phyloP scores from a whole-genome alignment of 306 rosid species.

The Dalbergia oliveri region DNA sequence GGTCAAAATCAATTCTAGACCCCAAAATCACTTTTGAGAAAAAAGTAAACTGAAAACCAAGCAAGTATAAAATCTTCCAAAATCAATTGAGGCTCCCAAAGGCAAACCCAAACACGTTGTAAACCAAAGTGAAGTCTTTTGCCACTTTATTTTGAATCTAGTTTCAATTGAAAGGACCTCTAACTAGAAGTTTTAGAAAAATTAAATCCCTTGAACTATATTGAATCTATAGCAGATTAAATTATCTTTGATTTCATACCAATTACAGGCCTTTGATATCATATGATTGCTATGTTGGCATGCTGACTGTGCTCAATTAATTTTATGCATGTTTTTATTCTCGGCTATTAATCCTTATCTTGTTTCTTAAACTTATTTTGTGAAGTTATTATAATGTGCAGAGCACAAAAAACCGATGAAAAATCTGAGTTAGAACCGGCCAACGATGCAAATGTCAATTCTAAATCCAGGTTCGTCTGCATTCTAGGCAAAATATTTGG shows the following conservation, averaged over 20 bases:
- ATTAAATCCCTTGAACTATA: background rate
- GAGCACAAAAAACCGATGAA: conserved; percentile 49
- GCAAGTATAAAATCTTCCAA: too few relatives aligned
- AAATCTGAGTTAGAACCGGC: conserved; percentile 40
- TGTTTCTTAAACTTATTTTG: conserved; percentile 32
- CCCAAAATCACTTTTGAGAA: background rate
- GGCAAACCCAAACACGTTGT: too few relatives aligned
- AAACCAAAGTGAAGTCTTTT: background rate
- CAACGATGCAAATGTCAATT: conserved; percentile 37
- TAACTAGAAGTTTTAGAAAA: background rate
- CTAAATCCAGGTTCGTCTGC: conserved; percentile 47
- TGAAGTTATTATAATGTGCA: conserved; percentile 51
- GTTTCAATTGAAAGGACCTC: background rate
- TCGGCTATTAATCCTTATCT: background rate
- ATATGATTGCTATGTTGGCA: conserved; percentile 18
- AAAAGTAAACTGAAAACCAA: too few relatives aligned
- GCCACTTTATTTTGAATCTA: background rate
- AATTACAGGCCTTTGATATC: conserved; percentile 21
- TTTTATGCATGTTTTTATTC: background rate
- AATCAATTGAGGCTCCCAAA: too few relatives aligned
- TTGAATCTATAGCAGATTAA: background rate
- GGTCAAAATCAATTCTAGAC: too few relatives aligned
- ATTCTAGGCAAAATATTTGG: conserved; percentile 9
- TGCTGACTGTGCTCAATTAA: background rate
- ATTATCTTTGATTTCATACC: conserved; percentile 21